These are phyloP conservation scores for Dioszegia hungarica DNA, from an alignment of 768 basidiomycete species.

Conservation along the genomic window DNA sequence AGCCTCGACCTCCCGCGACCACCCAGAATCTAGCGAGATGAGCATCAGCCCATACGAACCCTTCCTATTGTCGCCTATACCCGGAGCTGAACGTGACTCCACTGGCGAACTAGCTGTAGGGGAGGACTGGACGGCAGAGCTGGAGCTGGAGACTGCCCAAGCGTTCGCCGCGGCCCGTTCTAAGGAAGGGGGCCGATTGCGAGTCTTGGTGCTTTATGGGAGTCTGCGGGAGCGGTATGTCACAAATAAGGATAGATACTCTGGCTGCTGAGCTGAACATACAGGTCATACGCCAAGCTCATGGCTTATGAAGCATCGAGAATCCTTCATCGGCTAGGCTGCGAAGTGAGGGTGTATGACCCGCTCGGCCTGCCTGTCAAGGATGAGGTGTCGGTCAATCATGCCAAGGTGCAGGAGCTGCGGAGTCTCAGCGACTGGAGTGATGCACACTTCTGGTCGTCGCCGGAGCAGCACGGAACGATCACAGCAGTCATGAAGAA, in stretches of 20 bases:
- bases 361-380: conserved; percentile 37
- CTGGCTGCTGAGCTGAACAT: neutral
- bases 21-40: neutral
- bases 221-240: conserved; percentile 42
- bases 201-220: conserved; percentile 46
- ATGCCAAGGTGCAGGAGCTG: conserved; percentile 43
- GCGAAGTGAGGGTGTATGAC: conserved; percentile 46
- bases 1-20: neutral
- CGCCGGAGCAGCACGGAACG: conserved; percentile 47
- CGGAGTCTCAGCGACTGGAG: conserved; percentile 31
- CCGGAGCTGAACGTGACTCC: neutral
- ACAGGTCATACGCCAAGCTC: conserved; percentile 46
- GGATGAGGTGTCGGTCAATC: conserved; percentile 27
- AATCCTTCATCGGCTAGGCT: conserved; percentile 37
- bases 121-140: conserved; percentile 34
- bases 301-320: conserved; percentile 47
- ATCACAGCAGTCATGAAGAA: conserved; percentile 50
- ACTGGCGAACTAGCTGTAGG: neutral
- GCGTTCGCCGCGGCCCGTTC: conserved; percentile 5
- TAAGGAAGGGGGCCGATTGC: conserved; percentile 10
- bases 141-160: conserved; percentile 37
- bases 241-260: too few relatives aligned
- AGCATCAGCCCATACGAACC: neutral
- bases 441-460: conserved; percentile 36
- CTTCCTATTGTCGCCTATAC: neutral